A percentile compares a stretch with the other conserved stretches of the same genome.
Evolutionary conservation across 2,329 filamentous ascomycete species (phyloP).

Genomic region (Colletotrichum spinosum): DNA sequence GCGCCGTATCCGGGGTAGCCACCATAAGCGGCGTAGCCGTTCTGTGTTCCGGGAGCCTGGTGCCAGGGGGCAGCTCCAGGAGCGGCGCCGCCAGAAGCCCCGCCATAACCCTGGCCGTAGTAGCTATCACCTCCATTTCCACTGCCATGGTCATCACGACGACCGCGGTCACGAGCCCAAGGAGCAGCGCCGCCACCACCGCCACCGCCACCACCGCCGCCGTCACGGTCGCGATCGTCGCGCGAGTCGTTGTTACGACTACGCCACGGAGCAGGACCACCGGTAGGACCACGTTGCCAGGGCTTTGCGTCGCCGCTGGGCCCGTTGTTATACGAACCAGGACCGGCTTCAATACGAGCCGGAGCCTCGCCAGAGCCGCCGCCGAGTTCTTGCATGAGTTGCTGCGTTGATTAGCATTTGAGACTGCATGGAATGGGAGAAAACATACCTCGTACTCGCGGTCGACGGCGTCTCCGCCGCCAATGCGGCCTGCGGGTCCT

Average conservation of each 20-base stretch:
- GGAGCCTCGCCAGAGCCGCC: conserved; percentile 76
- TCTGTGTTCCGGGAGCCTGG: conserved; percentile 62
- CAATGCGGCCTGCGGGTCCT: conserved; percentile 71
- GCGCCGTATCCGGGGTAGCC: conserved; percentile 63
- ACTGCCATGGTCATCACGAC: conserved; percentile 57
- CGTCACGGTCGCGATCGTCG: conserved; percentile 48
- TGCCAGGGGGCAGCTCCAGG: conserved; percentile 67
- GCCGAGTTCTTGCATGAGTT: conserved; percentile 97
- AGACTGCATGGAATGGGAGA: background rate
- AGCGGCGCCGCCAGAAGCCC: conserved; percentile 37
- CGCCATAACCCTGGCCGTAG: conserved; percentile 49
- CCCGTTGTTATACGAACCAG: conserved; percentile 69
- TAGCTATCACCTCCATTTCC: conserved; percentile 54
- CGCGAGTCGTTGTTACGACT: conserved; percentile 65
- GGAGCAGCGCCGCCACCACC: conserved; percentile 62
- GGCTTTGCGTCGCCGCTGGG: conserved; percentile 75
- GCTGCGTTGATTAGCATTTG: conserved; percentile 64
- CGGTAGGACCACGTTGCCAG: conserved; percentile 89
- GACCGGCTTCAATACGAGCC: conserved; percentile 88
- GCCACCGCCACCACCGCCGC: conserved; percentile 49
- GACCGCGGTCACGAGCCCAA: conserved; percentile 70
- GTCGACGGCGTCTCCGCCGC: conserved; percentile 85
- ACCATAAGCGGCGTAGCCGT: conserved; percentile 67
- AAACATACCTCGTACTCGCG: conserved; percentile 89
- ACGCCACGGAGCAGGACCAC: conserved; percentile 86